Base-by-base conservation (phyloP, 169 alveolate species). In the Plasmodium gallinaceum region DNA sequence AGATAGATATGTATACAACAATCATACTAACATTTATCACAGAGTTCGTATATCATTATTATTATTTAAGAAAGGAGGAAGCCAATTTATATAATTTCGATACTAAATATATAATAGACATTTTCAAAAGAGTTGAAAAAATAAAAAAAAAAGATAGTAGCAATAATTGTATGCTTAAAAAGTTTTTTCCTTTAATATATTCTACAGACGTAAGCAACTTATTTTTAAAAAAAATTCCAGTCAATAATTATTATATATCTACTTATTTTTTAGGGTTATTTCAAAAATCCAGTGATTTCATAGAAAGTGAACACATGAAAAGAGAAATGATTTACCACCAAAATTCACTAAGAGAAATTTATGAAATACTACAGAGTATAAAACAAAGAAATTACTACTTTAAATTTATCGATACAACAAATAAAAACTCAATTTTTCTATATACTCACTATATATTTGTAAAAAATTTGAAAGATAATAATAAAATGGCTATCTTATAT, bases 401-500 rank as follows among this genome's bases (percentile, higher is more conserved):
- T 78, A 62, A 43, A 54, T 39, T 78, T 39, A 60, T 78, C 46
- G 65, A 78, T 18, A 43, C 46, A 7, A 32, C n/a, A 18, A 37
- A 65, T 14, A 7, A 26, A 22, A 78, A 65, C 22, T 78, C 89
- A 8, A 42, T 43, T 52, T 78, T 78, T 39, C 45, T 78, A 26
- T 78, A 78, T 70, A 78, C 12, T 51, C 69, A 78, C 43, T 78
- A 78, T 69, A 78, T 78, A 64, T 65, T 45, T 65, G 71, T 70
- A 69, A 78, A 65, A 78, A 52, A 57, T 24, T 18, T 20, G 14
- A 60, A 18, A 16, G 16, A 43, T 22, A 37, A 39, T 32, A 43
- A 42, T 32, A 78, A 78, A 51, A 70, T 78, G 12, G 76, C 89
- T n/a, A 78, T 78, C 45, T 37, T 78, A 64, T 78, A 64, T 52